Base-by-base conservation (phyloP, 2,329 filamentous ascomycete genomes). In the Sarocladiaceae sp. region DNA sequence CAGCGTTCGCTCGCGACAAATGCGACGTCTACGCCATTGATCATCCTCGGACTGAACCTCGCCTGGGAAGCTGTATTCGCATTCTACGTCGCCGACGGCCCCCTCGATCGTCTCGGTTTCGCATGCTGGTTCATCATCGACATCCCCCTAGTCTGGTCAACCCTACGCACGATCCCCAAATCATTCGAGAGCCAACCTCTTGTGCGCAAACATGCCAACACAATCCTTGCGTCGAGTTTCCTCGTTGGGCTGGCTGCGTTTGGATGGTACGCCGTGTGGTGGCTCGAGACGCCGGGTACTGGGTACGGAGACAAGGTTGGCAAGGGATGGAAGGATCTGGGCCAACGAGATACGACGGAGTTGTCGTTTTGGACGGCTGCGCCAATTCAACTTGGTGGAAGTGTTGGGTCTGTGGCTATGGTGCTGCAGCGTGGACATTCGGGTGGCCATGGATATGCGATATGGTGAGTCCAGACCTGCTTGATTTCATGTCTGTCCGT, bases 21-120 rank as follows among this genome's bases (percentile, higher is more conserved):
- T 33, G 73, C 73, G 4, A 79, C 77, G 56, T 69, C 75, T 31
- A 75, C 79, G 63, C 76, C 77, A 0, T 59, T 79, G 11, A 59
- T 77, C 47, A 69, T 73, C 1, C 71, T 80, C 10, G 70, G 71
- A 13, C 58, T 74, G 59, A 80, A 81, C 54, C 68, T 79, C 29
- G 71, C 71, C 1, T 80, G 77, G 76, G 77, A 80, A 58, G 60
- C 76, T 2, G 65, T 80, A 51, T 77, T 75, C 62, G 69, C 69
- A 2, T 62, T 77, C 22, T 74, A 67, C 56, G 73, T 79, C 15
- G 66, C 70, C 53, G 75, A 78, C 54, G 61, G 65, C 4, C 58
- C 61, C 1, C 58, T 76, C 10, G 77, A 80, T 58, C 64, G 64
- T 12, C 56, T 64, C 15, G 73, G 74, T 25, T 78, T 79, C 59